Evolutionary conservation across 2,329 filamentous ascomycete species (phyloP).

Genomic region (Aspergillus tubingensis): DNA sequence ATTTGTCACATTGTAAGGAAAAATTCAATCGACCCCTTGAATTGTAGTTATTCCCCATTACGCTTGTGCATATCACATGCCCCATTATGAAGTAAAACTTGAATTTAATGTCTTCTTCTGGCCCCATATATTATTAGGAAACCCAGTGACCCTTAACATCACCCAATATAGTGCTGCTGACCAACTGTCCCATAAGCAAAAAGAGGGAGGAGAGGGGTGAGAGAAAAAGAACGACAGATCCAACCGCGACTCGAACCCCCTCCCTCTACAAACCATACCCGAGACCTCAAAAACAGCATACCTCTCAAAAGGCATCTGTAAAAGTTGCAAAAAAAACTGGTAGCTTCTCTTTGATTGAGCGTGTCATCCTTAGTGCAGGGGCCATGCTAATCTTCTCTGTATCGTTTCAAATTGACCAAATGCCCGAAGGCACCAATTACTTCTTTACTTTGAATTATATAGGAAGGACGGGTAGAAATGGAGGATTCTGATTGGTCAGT

Average conservation of each 20-base stretch:
- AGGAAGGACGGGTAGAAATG: not conserved
- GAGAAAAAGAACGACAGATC: not conserved
- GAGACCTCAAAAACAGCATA: not conserved
- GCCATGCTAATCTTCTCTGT: slow-evolving; percentile 83
- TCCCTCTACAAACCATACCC: not conserved
- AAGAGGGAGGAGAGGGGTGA: too few species aligned
- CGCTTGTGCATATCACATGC: too few species aligned
- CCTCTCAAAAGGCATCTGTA: slow-evolving; percentile 19
- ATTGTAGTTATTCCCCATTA: too few species aligned
- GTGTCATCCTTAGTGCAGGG: slow-evolving; percentile 93
- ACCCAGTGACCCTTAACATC: too few species aligned
- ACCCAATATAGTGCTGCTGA: too few species aligned
- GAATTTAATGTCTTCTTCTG: too few species aligned
- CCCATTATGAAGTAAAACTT: too few species aligned
- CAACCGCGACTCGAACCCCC: not conserved
- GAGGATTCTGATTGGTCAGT: slow-evolving; percentile 11
- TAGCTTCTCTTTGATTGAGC: slow-evolving; percentile 78
- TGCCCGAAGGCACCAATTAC: slow-evolving; percentile 46
- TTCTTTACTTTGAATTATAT: slow-evolving; percentile 27
- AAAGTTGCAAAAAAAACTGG: slow-evolving; percentile 61
- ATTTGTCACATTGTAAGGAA: too few species aligned
- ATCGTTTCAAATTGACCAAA: slow-evolving; percentile 69
- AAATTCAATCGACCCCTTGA: too few species aligned
- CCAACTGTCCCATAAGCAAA: too few species aligned
- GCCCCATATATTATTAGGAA: too few species aligned